These are phyloP conservation scores for Arctium lappa DNA, from an alignment of 129 eudicot genomes.

Conservation along the genomic window DNA sequence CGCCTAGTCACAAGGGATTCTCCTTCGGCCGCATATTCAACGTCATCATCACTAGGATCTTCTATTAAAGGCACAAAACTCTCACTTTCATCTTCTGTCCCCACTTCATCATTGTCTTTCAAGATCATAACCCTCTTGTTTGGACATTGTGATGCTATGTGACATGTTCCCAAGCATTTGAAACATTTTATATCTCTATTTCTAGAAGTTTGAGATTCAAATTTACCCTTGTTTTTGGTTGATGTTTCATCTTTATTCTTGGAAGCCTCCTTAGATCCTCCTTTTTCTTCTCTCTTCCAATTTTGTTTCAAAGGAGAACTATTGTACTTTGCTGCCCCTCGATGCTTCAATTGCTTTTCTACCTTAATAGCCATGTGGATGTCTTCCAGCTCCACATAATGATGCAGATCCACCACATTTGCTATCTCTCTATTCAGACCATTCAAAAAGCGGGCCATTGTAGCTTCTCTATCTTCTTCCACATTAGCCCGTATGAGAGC, in stretches of 20 bases:
- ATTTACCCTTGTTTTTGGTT: neutral
- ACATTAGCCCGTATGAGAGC: neutral
- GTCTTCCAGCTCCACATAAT: neutral
- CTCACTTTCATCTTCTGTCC: neutral
- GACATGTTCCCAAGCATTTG: neutral
- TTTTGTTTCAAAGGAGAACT: neutral
- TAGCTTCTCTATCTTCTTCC: neutral
- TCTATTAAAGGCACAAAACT: neutral
- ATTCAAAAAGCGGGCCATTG: neutral
- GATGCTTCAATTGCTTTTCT: neutral
- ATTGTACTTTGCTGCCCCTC: neutral
- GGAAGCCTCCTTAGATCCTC: neutral
- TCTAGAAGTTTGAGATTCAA: neutral
- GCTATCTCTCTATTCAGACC: neutral
- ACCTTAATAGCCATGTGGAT: neutral
- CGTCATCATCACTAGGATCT: neutral
- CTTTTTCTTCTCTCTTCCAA: neutral
- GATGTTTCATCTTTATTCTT: neutral
- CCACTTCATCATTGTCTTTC: no score
- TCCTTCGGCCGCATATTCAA: no score
- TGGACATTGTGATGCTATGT: neutral
- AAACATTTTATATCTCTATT: neutral
- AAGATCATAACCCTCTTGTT: neutral
- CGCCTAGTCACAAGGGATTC: neutral
- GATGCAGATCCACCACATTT: neutral